These are phyloP conservation scores for Rhizomucor miehei DNA, from an alignment of 371 early-diverging fungal genomes.

Conservation along the genomic window DNA sequence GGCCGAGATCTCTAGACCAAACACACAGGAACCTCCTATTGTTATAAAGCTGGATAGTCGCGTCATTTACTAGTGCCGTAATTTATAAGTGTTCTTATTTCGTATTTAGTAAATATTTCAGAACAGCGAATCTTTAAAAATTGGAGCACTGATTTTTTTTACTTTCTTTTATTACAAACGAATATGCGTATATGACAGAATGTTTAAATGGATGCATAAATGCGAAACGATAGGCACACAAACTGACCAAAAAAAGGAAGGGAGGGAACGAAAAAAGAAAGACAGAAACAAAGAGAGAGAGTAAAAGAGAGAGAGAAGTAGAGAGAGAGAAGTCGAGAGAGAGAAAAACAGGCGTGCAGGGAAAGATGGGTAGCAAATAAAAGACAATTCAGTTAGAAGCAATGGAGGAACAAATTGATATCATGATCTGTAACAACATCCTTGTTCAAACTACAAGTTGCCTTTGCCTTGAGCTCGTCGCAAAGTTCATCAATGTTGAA, in stretches of 20 bases:
- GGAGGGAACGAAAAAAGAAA: neutral
- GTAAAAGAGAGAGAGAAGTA: neutral
- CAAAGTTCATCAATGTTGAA: slow-evolving; percentile 24
- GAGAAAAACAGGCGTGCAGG: too few relatives aligned
- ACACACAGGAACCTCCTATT: slow-evolving; percentile 89
- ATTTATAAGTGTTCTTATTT: too few relatives aligned
- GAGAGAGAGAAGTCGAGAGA: too few relatives aligned
- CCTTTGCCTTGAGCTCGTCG: slow-evolving; percentile 18
- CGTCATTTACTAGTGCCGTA: too few relatives aligned
- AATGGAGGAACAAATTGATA: slow-evolving; percentile 6
- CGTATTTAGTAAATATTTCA: too few relatives aligned
- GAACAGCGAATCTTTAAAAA: too few relatives aligned
- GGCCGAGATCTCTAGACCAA: slow-evolving; percentile 75
- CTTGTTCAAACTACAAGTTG: slow-evolving; percentile 7
- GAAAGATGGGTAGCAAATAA: too few relatives aligned
- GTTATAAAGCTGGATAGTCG: slow-evolving; percentile 49
- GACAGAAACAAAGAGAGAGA: neutral
- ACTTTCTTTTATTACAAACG: too few relatives aligned
- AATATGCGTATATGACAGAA: too few relatives aligned
- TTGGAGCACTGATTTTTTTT: too few relatives aligned
- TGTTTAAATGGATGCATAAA: too few relatives aligned
- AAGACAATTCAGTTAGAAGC: slow-evolving; percentile 3
- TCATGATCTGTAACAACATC: slow-evolving; percentile 8
- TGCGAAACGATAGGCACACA: too few relatives aligned
- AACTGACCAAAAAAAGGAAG: neutral